Conservation (phyloP, 768 basidiomycete genomes). For the Tylopilus vinaceipallidus region DNA sequence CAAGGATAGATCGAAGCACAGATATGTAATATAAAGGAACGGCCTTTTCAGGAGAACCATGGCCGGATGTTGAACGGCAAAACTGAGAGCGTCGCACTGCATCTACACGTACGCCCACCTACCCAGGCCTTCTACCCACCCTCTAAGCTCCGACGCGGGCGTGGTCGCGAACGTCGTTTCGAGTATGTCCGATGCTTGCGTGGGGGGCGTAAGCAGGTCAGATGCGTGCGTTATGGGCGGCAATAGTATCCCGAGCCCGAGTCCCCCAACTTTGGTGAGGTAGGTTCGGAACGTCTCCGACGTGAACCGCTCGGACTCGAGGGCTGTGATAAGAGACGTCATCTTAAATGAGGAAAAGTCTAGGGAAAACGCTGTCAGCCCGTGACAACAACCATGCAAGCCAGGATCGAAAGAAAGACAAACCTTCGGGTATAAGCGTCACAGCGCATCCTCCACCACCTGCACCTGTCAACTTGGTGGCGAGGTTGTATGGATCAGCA, state of each 20-base stretch:
- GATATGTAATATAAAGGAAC: background rate
- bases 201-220: conserved; percentile 28
- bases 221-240: conserved; percentile 35
- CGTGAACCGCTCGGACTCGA: conserved; percentile 38
- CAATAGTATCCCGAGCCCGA: conserved; percentile 84
- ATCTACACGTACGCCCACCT: conserved; percentile 40
- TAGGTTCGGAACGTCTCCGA: conserved; percentile 49
- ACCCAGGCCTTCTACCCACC: conserved; percentile 38
- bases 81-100: background rate
- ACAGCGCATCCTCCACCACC: conserved; percentile 99
- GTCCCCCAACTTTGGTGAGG: conserved; percentile 90
- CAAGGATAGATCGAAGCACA: conserved; percentile 11
- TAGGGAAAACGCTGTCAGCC: conserved; percentile 28
- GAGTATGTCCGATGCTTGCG: conserved; percentile 12
- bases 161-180: conserved; percentile 27
- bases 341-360: conserved; percentile 68
- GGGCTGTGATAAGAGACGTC: conserved; percentile 53
- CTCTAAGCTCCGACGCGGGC: conserved; percentile 27
- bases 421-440: conserved; percentile 91
- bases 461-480: conserved; percentile 96
- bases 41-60: background rate
- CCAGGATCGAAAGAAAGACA: too few species aligned
- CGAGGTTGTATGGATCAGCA: conserved; percentile 61
- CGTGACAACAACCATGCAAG: too few species aligned
- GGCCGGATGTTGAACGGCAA: conserved; percentile 1